phyloP scores from a whole-genome alignment of 2,329 filamentous ascomycete genomes.

The Paramyrothecium sp. region DNA sequence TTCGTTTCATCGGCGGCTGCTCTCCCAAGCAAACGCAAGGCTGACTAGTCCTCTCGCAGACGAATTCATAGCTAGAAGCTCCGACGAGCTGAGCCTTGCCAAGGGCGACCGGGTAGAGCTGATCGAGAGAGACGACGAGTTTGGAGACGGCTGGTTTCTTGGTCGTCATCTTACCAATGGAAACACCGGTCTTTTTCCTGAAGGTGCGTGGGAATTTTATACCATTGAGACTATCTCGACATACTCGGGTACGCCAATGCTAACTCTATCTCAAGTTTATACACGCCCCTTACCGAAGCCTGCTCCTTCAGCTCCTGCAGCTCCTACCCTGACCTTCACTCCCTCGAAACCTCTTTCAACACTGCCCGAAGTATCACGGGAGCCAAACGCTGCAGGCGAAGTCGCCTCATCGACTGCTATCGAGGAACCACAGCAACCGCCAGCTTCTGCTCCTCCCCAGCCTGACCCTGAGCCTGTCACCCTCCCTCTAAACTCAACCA shows the following conservation, averaged over 20 bases:
- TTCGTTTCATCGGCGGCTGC: not conserved
- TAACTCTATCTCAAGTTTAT: slow-evolving; percentile 49
- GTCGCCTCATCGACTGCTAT: slow-evolving; percentile 3
- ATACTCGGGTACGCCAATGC: slow-evolving; percentile 10
- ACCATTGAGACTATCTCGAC: slow-evolving; percentile 4
- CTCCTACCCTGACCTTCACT: slow-evolving; percentile 24
- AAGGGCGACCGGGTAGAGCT: slow-evolving; percentile 84
- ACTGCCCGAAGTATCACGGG: slow-evolving; percentile 26
- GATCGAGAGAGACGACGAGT: slow-evolving; percentile 83
- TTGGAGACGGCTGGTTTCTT: slow-evolving; percentile 84
- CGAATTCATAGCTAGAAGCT: slow-evolving; percentile 87
- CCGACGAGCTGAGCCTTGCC: slow-evolving; percentile 84
- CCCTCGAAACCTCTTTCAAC: slow-evolving; percentile 26
- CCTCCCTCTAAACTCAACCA: slow-evolving; percentile 43
- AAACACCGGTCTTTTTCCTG: slow-evolving; percentile 77
- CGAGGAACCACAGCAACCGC: not conserved
- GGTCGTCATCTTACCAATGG: slow-evolving; percentile 72
- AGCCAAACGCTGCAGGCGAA: slow-evolving; percentile 15
- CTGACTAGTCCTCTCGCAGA: slow-evolving; percentile 49
- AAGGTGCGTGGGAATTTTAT: slow-evolving; percentile 55
- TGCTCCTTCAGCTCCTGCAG: slow-evolving; percentile 8
- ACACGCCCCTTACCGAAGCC: slow-evolving; percentile 56
- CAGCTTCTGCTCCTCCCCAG: slow-evolving; percentile 6
- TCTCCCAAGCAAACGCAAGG: slow-evolving; percentile 8
- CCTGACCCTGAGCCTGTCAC: slow-evolving; percentile 32